Evolutionary conservation across 2,329 filamentous ascomycete species (phyloP).

Genomic region (Hymenoscyphus occultus): DNA sequence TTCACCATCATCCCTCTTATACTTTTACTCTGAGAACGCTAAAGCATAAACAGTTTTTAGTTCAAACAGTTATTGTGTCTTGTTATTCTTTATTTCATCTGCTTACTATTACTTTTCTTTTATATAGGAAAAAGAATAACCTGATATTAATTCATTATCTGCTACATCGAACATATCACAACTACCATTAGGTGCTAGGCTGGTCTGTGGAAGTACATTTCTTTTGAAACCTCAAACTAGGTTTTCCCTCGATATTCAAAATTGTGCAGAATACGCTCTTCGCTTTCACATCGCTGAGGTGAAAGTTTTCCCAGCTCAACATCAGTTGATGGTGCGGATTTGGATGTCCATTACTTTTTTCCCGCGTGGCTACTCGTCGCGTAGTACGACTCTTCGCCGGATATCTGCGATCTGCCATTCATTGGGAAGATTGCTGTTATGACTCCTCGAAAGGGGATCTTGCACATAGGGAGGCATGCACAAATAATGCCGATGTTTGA

Average conservation of each 20-base stretch:
- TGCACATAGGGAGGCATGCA: constrained; percentile 40
- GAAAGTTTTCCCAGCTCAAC: background rate
- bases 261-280: background rate
- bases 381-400: background rate
- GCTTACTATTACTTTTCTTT: background rate
- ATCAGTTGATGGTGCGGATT: background rate
- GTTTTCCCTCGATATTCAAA: background rate
- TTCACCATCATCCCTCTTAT: too few relatives aligned
- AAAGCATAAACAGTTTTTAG: too few relatives aligned
- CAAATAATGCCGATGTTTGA: constrained; percentile 39
- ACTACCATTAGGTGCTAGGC: background rate
- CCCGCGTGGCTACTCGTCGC: background rate
- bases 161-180: background rate
- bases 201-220: background rate
- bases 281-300: background rate
- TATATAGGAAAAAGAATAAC: background rate
- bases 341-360: background rate
- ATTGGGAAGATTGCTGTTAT: constrained; percentile 26
- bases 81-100: too few relatives aligned
- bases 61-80: too few relatives aligned
- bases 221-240: background rate
- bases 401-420: background rate
- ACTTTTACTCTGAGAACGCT: too few relatives aligned
- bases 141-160: background rate
- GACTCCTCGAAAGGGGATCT: constrained; percentile 32